Evolutionary conservation across 495 filamentous ascomycete genomes (phyloP).

Genomic region (Neurospora intermedia): DNA sequence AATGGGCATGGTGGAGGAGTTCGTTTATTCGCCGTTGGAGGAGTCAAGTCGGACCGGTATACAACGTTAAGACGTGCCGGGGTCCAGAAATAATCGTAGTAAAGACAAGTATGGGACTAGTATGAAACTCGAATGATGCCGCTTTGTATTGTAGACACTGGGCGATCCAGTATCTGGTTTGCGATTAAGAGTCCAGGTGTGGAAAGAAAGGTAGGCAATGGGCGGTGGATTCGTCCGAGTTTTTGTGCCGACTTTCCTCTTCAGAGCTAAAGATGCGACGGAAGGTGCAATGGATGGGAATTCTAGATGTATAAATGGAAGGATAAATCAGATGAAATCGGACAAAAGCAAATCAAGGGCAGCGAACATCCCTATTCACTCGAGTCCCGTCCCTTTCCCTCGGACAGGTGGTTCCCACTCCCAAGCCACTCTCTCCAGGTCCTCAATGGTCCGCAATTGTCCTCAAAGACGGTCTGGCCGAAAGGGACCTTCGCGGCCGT

Average conservation of each 20-base stretch:
- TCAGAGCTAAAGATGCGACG: neutral
- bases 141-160: neutral
- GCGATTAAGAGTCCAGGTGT: neutral
- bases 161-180: neutral
- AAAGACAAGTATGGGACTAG: neutral
- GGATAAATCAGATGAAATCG: neutral
- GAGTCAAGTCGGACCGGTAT: neutral
- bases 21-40: neutral
- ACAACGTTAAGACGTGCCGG: neutral
- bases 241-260: neutral
- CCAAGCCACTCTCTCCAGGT: neutral
- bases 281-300: neutral
- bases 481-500: neutral
- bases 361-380: neutral
- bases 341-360: neutral
- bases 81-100: neutral
- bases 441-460: neutral
- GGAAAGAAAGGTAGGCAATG: neutral
- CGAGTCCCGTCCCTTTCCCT: neutral
- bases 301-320: neutral
- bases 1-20: slow-evolving; percentile 51
- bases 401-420: neutral
- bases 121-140: neutral
- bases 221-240: neutral
- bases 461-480: neutral